Evolutionary conservation across 2,329 filamentous ascomycete species (phyloP).

Genomic region (Pseudonectria buxi): DNA sequence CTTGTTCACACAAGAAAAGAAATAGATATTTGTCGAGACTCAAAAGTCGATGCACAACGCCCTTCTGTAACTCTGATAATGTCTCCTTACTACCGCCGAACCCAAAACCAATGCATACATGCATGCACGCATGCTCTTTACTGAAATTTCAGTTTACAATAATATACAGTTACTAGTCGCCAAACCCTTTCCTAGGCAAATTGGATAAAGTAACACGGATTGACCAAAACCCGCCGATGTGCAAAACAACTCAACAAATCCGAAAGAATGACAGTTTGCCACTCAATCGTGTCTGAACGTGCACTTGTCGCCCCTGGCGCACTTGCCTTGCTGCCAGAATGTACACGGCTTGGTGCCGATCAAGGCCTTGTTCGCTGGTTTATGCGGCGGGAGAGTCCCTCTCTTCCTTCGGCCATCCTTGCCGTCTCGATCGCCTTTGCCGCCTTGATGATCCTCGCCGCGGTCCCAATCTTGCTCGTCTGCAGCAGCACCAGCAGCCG

Average conservation of each 20-base stretch:
- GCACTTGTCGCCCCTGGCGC: conserved; percentile 66
- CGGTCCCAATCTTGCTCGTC: conserved; percentile 30
- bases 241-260: conserved; percentile 3
- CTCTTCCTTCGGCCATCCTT: conserved; percentile 36
- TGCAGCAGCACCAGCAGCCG: conserved; percentile 16
- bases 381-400: conserved; percentile 34
- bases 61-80: too few relatives aligned
- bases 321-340: conserved; percentile 65
- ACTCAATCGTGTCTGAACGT: conserved; percentile 61
- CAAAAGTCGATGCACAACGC: too few relatives aligned
- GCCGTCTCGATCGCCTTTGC: conserved; percentile 25
- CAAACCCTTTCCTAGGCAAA: not conserved
- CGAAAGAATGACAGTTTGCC: conserved; percentile 2
- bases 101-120: too few relatives aligned
- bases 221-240: conserved; percentile 1
- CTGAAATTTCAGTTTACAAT: conserved; percentile 8
- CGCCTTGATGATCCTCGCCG: conserved; percentile 24
- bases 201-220: too few relatives aligned
- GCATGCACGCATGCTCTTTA: too few relatives aligned
- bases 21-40: conserved; percentile 5
- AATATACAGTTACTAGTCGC: conserved; percentile 13
- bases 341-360: conserved; percentile 63
- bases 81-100: too few relatives aligned
- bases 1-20: conserved; percentile 1
- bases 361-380: conserved; percentile 46